Conservation (phyloP, 441 rosid species). For the Adansonia gregorii region DNA sequence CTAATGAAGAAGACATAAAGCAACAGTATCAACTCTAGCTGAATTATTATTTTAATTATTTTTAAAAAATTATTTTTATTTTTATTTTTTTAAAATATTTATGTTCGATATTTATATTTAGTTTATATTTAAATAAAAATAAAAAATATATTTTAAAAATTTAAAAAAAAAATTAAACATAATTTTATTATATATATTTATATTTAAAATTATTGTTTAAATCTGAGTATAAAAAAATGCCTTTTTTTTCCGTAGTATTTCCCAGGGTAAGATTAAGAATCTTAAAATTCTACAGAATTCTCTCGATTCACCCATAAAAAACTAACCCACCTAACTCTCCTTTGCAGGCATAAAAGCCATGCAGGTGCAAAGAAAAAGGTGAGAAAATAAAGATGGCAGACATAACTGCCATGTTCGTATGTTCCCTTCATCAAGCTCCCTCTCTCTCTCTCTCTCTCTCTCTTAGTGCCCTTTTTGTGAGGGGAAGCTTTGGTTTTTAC, state of each 20-base stretch:
- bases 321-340: constrained; percentile 31
- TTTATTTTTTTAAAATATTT: too few relatives aligned
- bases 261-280: neutral
- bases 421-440: constrained; percentile 34
- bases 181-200: too few relatives aligned
- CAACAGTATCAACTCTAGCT: neutral
- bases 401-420: constrained; percentile 40
- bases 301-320: constrained; percentile 9
- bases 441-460: neutral
- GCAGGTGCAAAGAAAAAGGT: constrained; percentile 36
- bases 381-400: constrained; percentile 35
- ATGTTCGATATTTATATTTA: too few relatives aligned
- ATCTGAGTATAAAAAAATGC: neutral
- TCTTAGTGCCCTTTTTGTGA: constrained; percentile 4
- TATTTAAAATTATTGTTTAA: too few relatives aligned
- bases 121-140: too few relatives aligned
- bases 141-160: too few relatives aligned
- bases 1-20: neutral
- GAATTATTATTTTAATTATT: neutral
- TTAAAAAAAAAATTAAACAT: too few relatives aligned
- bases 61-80: too few relatives aligned
- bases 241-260: too few relatives aligned
- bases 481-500: constrained; percentile 32
- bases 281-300: constrained; percentile 10
- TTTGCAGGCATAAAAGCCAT: constrained; percentile 37